phyloP scores from a whole-genome alignment of 1,284 basidiomycete species.

The Schizopora paradoxa region DNA sequence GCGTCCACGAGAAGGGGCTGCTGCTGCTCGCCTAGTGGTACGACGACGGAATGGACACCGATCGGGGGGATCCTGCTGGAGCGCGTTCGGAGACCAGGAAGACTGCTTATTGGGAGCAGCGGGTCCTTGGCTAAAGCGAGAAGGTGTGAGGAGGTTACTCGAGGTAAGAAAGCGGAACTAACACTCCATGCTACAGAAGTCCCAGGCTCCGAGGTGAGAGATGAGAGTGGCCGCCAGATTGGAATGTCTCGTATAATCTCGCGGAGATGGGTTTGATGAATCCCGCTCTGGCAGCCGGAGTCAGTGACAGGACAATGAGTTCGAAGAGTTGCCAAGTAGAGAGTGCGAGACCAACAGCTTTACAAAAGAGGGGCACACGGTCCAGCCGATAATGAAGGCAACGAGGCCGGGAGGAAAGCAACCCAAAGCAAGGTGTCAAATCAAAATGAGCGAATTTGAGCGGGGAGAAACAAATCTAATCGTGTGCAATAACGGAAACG shows the following conservation, averaged over 20 bases:
- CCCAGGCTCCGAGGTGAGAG: conserved; percentile 24
- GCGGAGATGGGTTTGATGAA: conserved; percentile 9
- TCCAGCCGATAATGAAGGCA: conserved; percentile 13
- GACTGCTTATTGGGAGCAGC: conserved; percentile 14
- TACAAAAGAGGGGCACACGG: conserved; percentile 12
- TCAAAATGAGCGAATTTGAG: too few relatives aligned
- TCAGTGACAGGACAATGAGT: not conserved
- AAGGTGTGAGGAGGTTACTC: conserved; percentile 6
- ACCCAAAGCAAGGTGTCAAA: too few relatives aligned
- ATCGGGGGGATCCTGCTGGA: conserved; percentile 16
- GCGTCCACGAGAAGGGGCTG: conserved; percentile 16
- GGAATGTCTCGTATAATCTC: conserved; percentile 10
- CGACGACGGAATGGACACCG: conserved; percentile 13
- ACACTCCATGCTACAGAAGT: conserved; percentile 28
- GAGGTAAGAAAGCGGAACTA: conserved; percentile 13
- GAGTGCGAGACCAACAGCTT: not conserved
- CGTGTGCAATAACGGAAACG: conserved; percentile 6
- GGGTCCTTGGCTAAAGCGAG: conserved; percentile 23
- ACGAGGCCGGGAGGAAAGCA: too few relatives aligned
- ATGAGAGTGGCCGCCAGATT: conserved; percentile 26
- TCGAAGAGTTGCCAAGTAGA: not conserved
- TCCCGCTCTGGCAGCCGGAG: too few relatives aligned
- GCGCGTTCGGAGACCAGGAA: conserved; percentile 13
- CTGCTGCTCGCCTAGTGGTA: conserved; percentile 5
- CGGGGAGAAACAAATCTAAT: too few relatives aligned